Conservation (phyloP, 306 rosid species). For the Pyrus bretschneideri region DNA sequence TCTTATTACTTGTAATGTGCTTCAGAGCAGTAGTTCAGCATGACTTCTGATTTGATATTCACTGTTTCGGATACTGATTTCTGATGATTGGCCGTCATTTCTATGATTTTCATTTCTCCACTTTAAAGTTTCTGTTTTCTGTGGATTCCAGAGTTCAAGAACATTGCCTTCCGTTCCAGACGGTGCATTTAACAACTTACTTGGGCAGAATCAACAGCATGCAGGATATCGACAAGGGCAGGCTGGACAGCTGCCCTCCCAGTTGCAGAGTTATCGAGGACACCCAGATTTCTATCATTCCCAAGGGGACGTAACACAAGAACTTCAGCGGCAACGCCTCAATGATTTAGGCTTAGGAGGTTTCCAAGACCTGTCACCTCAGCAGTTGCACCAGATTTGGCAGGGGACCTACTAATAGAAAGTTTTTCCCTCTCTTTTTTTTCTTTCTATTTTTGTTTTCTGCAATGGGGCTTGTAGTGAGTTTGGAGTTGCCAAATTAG, state of each 20-base stretch:
- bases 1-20: background rate
- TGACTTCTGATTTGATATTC: background rate
- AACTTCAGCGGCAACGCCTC: conserved; percentile 23
- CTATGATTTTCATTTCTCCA: background rate
- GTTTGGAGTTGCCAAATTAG: conserved; percentile 27
- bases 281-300: conserved; percentile 19
- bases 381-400: conserved; percentile 45
- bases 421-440: background rate
- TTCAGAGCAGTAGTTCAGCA: background rate
- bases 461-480: conserved; percentile 15
- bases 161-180: conserved; percentile 15
- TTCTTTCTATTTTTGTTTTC: background rate
- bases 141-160: conserved; percentile 22
- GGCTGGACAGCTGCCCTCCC: conserved; percentile 20
- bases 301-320: conserved; percentile 17
- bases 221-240: conserved; percentile 23
- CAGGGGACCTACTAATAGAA: conserved; percentile 25
- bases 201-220: conserved; percentile 20
- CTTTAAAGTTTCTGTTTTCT: background rate
- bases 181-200: conserved; percentile 20
- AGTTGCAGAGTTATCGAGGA: conserved; percentile 15
- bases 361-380: conserved; percentile 23
- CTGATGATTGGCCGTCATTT: background rate
- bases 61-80: background rate
- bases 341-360: conserved; percentile 11